phyloP scores from a whole-genome alignment of 2,329 filamentous ascomycete species.

The Blastomyces silverae region DNA sequence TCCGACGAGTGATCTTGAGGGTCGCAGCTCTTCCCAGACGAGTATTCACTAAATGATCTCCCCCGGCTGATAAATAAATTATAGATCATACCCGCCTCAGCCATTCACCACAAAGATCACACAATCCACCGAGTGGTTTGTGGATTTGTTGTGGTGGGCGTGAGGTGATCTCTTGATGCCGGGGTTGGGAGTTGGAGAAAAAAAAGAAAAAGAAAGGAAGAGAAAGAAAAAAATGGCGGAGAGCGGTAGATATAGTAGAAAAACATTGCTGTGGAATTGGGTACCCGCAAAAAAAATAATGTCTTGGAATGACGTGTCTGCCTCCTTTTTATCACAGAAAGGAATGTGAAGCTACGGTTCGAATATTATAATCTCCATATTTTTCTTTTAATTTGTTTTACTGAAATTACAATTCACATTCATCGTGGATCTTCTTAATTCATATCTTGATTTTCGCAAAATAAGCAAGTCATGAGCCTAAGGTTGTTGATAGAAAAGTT shows the following conservation, averaged over 20 bases:
- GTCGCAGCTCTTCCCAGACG: conserved; percentile 59
- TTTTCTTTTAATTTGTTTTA: neutral
- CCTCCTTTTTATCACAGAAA: neutral
- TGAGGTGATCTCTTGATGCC: conserved; percentile 1
- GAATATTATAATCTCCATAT: neutral
- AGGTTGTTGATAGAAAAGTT: neutral
- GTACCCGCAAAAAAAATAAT: neutral
- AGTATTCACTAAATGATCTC: conserved; percentile 34
- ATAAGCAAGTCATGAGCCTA: neutral
- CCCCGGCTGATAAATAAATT: conserved; percentile 25
- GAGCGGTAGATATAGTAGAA: neutral
- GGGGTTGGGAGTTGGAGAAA: neutral
- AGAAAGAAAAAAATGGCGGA: neutral
- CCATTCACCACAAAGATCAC: neutral
- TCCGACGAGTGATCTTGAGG: conserved; percentile 52
- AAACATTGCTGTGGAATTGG: neutral
- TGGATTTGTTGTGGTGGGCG: neutral
- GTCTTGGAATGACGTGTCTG: neutral
- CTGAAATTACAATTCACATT: too few relatives aligned
- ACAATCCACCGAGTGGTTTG: neutral
- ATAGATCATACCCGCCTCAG: conserved; percentile 1
- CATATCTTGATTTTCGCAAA: neutral
- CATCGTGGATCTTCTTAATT: neutral
- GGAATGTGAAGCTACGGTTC: neutral
- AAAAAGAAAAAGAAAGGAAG: neutral